Base-by-base conservation (phyloP, 257 asterid genomes). In the Solanum pennellii region DNA sequence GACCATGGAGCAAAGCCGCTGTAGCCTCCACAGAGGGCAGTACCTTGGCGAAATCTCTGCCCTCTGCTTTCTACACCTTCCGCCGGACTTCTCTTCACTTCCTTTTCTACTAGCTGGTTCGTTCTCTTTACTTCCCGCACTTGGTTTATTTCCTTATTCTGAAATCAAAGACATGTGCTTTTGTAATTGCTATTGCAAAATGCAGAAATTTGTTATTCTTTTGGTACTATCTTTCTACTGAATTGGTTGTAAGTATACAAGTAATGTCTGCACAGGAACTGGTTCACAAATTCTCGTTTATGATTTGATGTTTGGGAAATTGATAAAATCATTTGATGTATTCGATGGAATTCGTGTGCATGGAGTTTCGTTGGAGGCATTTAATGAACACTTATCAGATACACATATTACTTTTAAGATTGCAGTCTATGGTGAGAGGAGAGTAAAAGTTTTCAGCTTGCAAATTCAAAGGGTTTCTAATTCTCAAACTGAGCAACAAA, bases 31-130 rank as follows among this genome's bases (percentile, higher is more conserved):
- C 41, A 88, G 93, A 44, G 96, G 98, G 44, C 92, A 89, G 71
- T 97, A 97, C 92, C 91, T 97, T 18, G 99, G 99, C 86, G 99
- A 97, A 73, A 93, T 95, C 65, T 95, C 99, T 9, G 99, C 99
- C 23, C 95, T 97, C 80, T 94, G 97, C 87, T 94, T 97, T 88
- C 94, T 97, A 84, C 95, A 91, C 41, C 95, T 93, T 82, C 98
- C 98, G 20, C 83, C 90, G 80, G 90, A 89, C 76, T 60, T 92
- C 60, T 91, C 96, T 37, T 83, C 94, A 45, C 90, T 92, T 72
- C 98, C 98, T 86, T 91, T 93, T 71, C 98, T 97, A 72, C 92
- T 97, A 7, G 97, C 99, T 47, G 99, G 99, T 94, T n/a, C 15
- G 44, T 60, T 87, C 73, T 31, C n/a, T 41, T 44, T 87, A 49